These are phyloP conservation scores for Boletellus deceptivus DNA, from an alignment of 1,284 basidiomycete species.

Conservation along the genomic window DNA sequence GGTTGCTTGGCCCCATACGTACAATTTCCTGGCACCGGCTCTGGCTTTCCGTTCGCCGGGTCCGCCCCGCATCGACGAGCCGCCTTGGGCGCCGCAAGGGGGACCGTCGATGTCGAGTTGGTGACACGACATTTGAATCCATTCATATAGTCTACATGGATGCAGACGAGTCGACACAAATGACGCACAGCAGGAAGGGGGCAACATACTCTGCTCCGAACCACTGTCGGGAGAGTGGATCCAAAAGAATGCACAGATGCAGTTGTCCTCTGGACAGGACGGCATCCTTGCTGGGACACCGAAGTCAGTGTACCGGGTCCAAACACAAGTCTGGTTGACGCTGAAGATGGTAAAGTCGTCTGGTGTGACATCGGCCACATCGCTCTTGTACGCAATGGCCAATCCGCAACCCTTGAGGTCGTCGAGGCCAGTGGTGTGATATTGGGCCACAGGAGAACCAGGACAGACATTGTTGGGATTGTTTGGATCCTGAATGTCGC, in stretches of 20 bases:
- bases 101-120: constrained; percentile 48
- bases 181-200: not conserved
- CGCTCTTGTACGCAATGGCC: constrained; percentile 67
- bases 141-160: constrained; percentile 62
- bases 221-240: constrained; percentile 54
- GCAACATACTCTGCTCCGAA: constrained; percentile 43
- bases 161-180: not conserved
- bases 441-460: constrained; percentile 39
- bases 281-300: constrained; percentile 64
- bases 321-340: constrained; percentile 71
- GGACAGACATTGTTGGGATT: constrained; percentile 47
- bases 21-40: constrained; percentile 57
- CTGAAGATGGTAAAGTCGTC: constrained; percentile 72
- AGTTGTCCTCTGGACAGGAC: constrained; percentile 61
- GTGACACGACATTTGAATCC: constrained; percentile 72
- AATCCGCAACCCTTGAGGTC: constrained; percentile 66
- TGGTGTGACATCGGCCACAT: constrained; percentile 53
- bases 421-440: constrained; percentile 52
- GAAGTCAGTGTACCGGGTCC: constrained; percentile 64
- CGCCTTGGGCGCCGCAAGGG: constrained; percentile 51
- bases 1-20: constrained; percentile 65
- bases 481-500: constrained; percentile 42
- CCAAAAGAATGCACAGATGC: constrained; percentile 75
- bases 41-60: constrained; percentile 37
- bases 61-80: constrained; percentile 61